Evolutionary conservation across 768 basidiomycete genomes (phyloP).

Genomic region (Lactifluus pinguis): DNA sequence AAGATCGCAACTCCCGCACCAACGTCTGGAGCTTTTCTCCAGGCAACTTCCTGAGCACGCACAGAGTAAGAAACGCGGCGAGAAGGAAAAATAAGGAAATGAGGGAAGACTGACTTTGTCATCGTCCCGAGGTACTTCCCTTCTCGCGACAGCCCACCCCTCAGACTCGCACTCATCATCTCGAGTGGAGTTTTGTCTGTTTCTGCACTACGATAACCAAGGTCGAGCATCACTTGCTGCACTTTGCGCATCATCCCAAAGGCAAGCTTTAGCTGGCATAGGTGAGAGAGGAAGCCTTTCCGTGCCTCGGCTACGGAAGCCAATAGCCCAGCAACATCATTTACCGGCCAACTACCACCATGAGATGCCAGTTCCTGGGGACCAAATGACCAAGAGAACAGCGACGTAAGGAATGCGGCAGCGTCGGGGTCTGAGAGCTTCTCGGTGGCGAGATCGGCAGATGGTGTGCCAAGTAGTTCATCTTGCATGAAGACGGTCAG

Average conservation of each 20-base stretch:
- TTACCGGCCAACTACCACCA: constrained; percentile 22
- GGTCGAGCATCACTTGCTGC: constrained; percentile 34
- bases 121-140: constrained; percentile 39
- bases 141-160: constrained; percentile 36
- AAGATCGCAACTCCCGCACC: constrained; percentile 33
- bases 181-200: constrained; percentile 24
- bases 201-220: constrained; percentile 32
- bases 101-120: constrained; percentile 34
- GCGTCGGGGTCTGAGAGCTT: constrained; percentile 21
- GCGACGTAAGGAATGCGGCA: constrained; percentile 28
- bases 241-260: constrained; percentile 39
- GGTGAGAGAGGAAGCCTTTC: constrained; percentile 25
- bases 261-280: constrained; percentile 35
- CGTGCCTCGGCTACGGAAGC: constrained; percentile 33
- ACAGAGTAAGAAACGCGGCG: not conserved
- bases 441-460: not conserved
- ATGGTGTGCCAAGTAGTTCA: constrained; percentile 17
- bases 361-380: constrained; percentile 5
- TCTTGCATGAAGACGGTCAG: constrained; percentile 36
- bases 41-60: constrained; percentile 34
- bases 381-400: constrained; percentile 18
- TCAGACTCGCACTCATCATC: constrained; percentile 38
- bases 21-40: constrained; percentile 29
- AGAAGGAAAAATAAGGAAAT: not conserved
- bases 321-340: constrained; percentile 27